Base-by-base conservation (phyloP, 495 filamentous ascomycete genomes). In the Oleoguttula mirabilis region DNA sequence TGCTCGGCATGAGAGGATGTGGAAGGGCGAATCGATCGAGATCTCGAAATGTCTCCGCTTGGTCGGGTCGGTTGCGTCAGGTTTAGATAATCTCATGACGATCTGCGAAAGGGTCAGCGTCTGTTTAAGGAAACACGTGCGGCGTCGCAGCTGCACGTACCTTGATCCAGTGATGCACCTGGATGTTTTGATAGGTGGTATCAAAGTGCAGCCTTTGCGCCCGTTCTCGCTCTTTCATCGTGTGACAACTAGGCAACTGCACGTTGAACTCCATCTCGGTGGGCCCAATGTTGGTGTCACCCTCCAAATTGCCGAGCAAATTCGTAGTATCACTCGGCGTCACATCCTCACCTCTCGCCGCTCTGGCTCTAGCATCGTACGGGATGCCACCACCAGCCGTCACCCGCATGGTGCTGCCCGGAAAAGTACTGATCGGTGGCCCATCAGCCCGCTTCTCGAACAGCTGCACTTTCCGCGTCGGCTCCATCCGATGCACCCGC, bases 101-200 rank as follows among this genome's bases (percentile, higher is more conserved):
- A 98, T 90, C 90, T 98, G 47, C 10, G 19, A 50, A 16, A 19
- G 21, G n/a, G 39, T 70, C 7, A 7, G 7, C 7, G 25, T 28
- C 7, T 28, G 25, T 7, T 28, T 28, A 7, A 28, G 7, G 7
- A 28, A 7, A 28, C 25, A 28, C 7, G 7, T 28, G 25, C 7
- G n/a, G n/a, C n/a, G 7, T n/a, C n/a, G 7, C 3, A 19, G 25
- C 14, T 12, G 16, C 10, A 51, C 70, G 36, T 74, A 92, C 90
- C 77, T 98, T 98, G 55, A 98, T 95, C 90, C 92, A 96, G 58
- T 98, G 90, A 54, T 88, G 86, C 35, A 98, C 88, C 55, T 94
- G 85, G 31, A 94, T 94, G 43, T 93, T 90, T 60, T 83, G 81
- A 69, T 88, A 96, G 12, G 90, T 94, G 36, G 87, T 94, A 52